These are phyloP conservation scores for Auriscalpium orientale DNA, from an alignment of 768 basidiomycete genomes.

Conservation along the genomic window DNA sequence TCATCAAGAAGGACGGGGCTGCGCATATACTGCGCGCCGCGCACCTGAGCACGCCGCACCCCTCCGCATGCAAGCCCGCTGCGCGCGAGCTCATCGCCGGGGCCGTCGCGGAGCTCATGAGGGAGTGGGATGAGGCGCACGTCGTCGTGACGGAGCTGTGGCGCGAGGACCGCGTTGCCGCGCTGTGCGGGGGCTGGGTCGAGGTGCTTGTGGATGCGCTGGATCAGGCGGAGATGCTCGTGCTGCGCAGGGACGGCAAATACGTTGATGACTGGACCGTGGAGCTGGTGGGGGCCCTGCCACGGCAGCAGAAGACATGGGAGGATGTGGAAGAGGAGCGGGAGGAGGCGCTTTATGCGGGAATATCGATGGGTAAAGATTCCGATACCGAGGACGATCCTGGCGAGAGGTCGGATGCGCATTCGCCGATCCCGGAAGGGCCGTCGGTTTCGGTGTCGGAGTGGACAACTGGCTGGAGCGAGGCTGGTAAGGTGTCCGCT, in stretches of 20 bases:
- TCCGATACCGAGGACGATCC: no score
- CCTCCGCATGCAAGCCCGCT: slow-evolving; percentile 34
- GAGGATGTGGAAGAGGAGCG: slow-evolving; percentile 14
- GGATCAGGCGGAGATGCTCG: slow-evolving; percentile 20
- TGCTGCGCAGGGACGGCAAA: slow-evolving; percentile 2
- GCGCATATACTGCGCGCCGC: slow-evolving; percentile 41
- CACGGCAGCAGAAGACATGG: slow-evolving; percentile 4
- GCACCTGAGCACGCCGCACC: slow-evolving; percentile 47
- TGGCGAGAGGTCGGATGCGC: no score
- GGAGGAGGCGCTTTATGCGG: no score
- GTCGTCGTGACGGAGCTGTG: slow-evolving; percentile 38
- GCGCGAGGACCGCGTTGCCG: slow-evolving; percentile 38
- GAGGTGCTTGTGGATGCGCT: slow-evolving; percentile 44
- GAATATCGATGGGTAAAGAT: no score
- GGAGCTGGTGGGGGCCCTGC: slow-evolving; percentile 19
- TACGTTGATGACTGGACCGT: slow-evolving; percentile 15
- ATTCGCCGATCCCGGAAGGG: no score
- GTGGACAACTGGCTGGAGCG: no score
- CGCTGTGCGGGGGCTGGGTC: slow-evolving; percentile 55
- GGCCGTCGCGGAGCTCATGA: slow-evolving; percentile 45
- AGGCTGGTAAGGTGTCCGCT: no score
- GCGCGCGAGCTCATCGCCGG: slow-evolving; percentile 40
- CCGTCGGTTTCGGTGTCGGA: no score
- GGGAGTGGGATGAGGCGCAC: slow-evolving; percentile 39
- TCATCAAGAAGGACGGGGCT: slow-evolving; percentile 1